Conservation (phyloP, 805 yeast genomes). For the Zygotorulaspora sp. region DNA sequence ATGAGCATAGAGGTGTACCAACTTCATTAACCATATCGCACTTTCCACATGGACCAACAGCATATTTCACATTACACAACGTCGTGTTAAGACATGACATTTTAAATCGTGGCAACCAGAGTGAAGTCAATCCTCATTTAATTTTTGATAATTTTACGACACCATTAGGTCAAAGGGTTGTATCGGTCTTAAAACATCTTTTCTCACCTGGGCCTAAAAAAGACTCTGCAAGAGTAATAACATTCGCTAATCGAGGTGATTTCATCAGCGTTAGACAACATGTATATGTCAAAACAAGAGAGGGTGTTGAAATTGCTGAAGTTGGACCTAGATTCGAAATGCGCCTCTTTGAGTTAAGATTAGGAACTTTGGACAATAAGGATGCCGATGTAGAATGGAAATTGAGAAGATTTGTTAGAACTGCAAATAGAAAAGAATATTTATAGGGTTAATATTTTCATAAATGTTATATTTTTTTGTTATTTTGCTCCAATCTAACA, state of each 20-base stretch:
- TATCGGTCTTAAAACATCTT: constrained; percentile 72
- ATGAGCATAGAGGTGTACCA: constrained; percentile 98
- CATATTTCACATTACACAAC: constrained; percentile 88
- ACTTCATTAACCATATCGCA: constrained; percentile 89
- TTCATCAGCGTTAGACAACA: constrained; percentile 94
- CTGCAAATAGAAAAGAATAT: constrained; percentile 93
- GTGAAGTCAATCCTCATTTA: constrained; percentile 90
- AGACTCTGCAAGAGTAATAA: constrained; percentile 85
- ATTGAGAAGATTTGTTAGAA: constrained; percentile 84
- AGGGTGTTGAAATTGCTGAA: constrained; percentile 87
- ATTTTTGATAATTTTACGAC: constrained; percentile 87
- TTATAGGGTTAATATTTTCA: constrained; percentile 31
- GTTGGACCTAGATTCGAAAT: constrained; percentile 98
- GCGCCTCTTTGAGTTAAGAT: constrained; percentile 80
- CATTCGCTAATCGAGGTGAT: constrained; percentile 87
- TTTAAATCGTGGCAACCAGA: constrained; percentile 75
- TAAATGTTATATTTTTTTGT: not conserved
- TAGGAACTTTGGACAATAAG: constrained; percentile 90
- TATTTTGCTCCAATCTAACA: too few relatives aligned
- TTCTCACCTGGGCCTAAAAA: constrained; percentile 97
- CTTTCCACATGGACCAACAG: constrained; percentile 98
- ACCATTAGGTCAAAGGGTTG: constrained; percentile 77
- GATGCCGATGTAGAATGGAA: constrained; percentile 99
- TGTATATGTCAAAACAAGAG: constrained; percentile 83
- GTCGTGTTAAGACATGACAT: constrained; percentile 93